Conservation (phyloP, 305 asterid species). For the Petunia hybrid region DNA sequence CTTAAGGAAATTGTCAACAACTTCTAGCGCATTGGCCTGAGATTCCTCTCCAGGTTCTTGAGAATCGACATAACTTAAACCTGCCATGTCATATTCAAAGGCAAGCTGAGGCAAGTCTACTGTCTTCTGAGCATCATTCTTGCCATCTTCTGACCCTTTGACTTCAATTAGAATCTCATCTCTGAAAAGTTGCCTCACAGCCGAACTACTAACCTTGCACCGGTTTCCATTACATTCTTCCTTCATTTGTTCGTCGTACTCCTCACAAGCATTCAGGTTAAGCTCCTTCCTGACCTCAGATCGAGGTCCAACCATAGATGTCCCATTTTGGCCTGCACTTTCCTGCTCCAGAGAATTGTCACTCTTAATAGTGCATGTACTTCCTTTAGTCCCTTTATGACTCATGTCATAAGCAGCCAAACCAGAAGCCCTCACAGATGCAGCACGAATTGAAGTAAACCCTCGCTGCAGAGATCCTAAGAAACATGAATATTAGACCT, state of each 20-base stretch:
- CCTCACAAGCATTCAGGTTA: conserved; percentile 42
- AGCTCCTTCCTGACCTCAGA: conserved; percentile 41
- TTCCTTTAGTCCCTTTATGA: conserved; percentile 44
- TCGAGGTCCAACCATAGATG: conserved; percentile 38
- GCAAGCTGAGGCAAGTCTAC: conserved; percentile 44
- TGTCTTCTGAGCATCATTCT: conserved; percentile 39
- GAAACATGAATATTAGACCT: conserved; percentile 34
- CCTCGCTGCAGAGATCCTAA: conserved; percentile 61
- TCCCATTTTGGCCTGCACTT: conserved; percentile 40
- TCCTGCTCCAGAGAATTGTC: conserved; percentile 51
- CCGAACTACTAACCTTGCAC: conserved; percentile 54
- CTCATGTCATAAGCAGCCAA: conserved; percentile 60
- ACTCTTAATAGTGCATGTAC: conserved; percentile 39
- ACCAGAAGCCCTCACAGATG: conserved; percentile 83
- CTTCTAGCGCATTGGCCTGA: conserved; percentile 86
- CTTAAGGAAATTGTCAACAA: conserved; percentile 78
- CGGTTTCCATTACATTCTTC: conserved; percentile 41
- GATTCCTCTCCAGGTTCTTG: conserved; percentile 96
- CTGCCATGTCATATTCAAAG: conserved; percentile 59
- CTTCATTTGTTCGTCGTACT: conserved; percentile 42
- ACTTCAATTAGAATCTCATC: conserved; percentile 56
- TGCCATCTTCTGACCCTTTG: conserved; percentile 48
- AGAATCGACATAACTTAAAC: conserved; percentile 82
- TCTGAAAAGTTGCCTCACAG: conserved; percentile 78
- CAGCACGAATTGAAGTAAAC: conserved; percentile 74